Conservation (phyloP, 371 early-diverging fungal genomes). For the Actinomortierella wolfii region DNA sequence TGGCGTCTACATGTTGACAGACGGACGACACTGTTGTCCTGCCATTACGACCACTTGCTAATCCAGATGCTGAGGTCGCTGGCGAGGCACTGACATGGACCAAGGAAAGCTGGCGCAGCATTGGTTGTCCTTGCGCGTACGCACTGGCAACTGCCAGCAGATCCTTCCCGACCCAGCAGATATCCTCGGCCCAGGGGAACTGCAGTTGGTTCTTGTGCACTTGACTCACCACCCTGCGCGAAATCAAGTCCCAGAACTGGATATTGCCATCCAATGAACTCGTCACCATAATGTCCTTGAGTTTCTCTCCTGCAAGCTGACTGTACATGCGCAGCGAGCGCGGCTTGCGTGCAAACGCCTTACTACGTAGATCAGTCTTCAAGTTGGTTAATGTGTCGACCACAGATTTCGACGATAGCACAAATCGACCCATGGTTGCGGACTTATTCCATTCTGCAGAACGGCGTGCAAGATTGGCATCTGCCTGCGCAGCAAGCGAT, state of each 20-base stretch:
- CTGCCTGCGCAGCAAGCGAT: no score
- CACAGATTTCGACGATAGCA: conserved; percentile 11
- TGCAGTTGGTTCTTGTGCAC: conserved; percentile 15
- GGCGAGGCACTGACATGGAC: conserved; percentile 12
- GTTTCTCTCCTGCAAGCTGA: conserved; percentile 18
- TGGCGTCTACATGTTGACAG: no score
- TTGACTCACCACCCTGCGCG: conserved; percentile 9
- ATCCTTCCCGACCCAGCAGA: conserved; percentile 40
- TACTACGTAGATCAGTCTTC: conserved; percentile 17
- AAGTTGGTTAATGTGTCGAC: conserved; percentile 32
- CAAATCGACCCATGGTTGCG: background rate
- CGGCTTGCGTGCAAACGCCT: conserved; percentile 29
- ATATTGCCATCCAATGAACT: conserved; percentile 18
- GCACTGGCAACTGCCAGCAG: conserved; percentile 30
- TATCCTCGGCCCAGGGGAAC: conserved; percentile 40
- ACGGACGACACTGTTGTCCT: no score
- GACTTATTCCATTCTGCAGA: conserved; percentile 2
- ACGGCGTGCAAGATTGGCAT: background rate
- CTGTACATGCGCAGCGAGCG: conserved; percentile 20
- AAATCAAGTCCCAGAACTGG: conserved; percentile 35
- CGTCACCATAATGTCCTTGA: conserved; percentile 38
- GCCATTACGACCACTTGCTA: no score
- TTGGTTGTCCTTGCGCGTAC: conserved; percentile 14
- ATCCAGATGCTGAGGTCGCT: no score
- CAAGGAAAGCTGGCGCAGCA: conserved; percentile 19